Percentiles rank a stretch among this genome's conserved stretches.
Conservation (phyloP, 805 yeast genomes). For the Cyberlindnera misumaiensis region DNA sequence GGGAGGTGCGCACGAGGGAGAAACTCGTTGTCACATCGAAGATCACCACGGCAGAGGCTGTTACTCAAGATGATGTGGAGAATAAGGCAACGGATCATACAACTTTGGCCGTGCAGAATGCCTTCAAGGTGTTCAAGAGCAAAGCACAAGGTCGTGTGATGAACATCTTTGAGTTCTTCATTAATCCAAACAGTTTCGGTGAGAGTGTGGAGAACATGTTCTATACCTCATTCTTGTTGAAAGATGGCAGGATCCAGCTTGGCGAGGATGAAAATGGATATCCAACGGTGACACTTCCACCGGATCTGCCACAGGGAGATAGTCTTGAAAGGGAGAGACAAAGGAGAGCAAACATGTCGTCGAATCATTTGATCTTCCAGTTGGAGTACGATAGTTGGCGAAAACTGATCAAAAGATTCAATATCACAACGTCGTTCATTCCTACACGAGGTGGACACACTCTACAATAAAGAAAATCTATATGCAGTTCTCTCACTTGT, state of each 20-base stretch:
- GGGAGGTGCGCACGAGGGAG: slow-evolving; percentile 28
- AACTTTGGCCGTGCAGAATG: slow-evolving; percentile 52
- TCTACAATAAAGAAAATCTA: neutral
- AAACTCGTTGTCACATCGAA: slow-evolving; percentile 37
- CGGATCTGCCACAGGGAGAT: slow-evolving; percentile 23
- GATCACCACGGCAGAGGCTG: slow-evolving; percentile 47
- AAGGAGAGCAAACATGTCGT: slow-evolving; percentile 23
- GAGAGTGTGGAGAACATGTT: slow-evolving; percentile 82
- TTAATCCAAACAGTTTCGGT: slow-evolving; percentile 71
- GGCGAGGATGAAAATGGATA: slow-evolving; percentile 44
- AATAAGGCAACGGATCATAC: slow-evolving; percentile 52
- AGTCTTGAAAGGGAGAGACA: slow-evolving; percentile 19
- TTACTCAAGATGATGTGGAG: slow-evolving; percentile 45
- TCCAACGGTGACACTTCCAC: slow-evolving; percentile 33
- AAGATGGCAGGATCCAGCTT: slow-evolving; percentile 59
- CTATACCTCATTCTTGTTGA: slow-evolving; percentile 70
- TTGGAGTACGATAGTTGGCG: slow-evolving; percentile 65
- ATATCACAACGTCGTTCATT: slow-evolving; percentile 50
- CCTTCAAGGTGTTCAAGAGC: slow-evolving; percentile 35
- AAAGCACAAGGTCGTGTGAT: slow-evolving; percentile 33
- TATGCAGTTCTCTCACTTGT: slow-evolving; percentile 4
- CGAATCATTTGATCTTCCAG: slow-evolving; percentile 65
- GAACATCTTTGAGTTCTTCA: slow-evolving; percentile 55
- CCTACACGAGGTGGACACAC: slow-evolving; percentile 30
- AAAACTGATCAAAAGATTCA: slow-evolving; percentile 42